Evolutionary conservation across 345 rosid species (phyloP), one percentile per base, ranked within the genome.

Genomic region (Gynandropsis gynandra): DNA sequence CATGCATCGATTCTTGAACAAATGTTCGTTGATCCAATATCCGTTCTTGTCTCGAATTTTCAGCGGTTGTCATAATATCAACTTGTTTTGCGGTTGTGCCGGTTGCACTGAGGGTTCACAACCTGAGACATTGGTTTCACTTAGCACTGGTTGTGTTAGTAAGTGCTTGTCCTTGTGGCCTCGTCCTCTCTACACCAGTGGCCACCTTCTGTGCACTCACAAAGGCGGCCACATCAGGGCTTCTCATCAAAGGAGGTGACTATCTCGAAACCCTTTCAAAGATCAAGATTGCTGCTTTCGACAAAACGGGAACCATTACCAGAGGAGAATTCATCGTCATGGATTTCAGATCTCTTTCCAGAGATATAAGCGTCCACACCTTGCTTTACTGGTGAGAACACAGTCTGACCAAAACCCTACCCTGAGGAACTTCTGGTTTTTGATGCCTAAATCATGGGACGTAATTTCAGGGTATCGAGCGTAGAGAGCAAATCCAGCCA

Each of bases 141-240:
- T 69, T 92, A 51, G 90, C 97, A 43, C 53, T 92, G 45, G 98
- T 92, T 10, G 81, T 85, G 39, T 50, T 92, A 58, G 98, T 92
- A 13, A 88, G 95, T 50, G 94, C 88, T 45, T 92, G 98, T 44
- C 98, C 97, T 20, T 92, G 98, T 56, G 90, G 88, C 1, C 85
- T 92, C 4, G 69, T 92, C 50, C 84, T 92, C 41, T 92, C 98
- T 7, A 88, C 98, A 19, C 98, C 97, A 8, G 87, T 88, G 45
- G 97, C 81, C 16, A 85, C 81, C 32, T 92, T 85, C 64, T 88
- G 98, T 66, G 94, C 94, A 13, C 90, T 92, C 46, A 76, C 94
- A 10, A 76, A 74, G 20, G 95, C 98, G 17, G 98, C 98, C 42
- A 70, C 75, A 29, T 67, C 77, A 18, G 97, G 98, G 37, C 81